These are phyloP conservation scores for Albizia julibrissin DNA, from an alignment of 306 rosid genomes.

Conservation along the genomic window DNA sequence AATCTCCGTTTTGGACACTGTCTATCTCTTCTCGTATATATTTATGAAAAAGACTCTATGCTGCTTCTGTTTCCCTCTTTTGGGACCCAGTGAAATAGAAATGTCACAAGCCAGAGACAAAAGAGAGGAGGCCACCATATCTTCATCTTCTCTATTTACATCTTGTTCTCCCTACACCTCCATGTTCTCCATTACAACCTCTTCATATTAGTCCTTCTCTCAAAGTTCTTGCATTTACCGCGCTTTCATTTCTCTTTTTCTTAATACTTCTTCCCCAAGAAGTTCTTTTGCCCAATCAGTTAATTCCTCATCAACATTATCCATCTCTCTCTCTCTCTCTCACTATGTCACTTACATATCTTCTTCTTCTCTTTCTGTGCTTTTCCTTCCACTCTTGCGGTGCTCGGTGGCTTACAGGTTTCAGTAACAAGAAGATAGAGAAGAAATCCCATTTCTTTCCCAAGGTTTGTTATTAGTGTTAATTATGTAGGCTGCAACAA, in stretches of 20 bases:
- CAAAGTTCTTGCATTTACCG: constrained; percentile 48
- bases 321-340: neutral
- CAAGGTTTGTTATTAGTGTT: constrained; percentile 34
- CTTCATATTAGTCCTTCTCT: constrained; percentile 15
- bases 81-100: constrained; percentile 47
- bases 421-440: constrained; percentile 17
- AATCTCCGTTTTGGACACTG: constrained; percentile 23
- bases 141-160: constrained; percentile 36
- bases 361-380: constrained; percentile 47
- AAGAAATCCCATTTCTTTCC: constrained; percentile 29
- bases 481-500: neutral
- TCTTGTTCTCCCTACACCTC: constrained; percentile 44
- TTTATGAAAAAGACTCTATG: constrained; percentile 7
- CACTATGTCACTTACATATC: constrained; percentile 45
- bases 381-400: constrained; percentile 50
- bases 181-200: constrained; percentile 51
- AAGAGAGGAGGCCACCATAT: constrained; percentile 36
- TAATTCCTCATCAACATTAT: neutral
- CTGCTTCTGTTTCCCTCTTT: constrained; percentile 33
- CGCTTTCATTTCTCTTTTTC: constrained; percentile 28
- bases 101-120: constrained; percentile 37
- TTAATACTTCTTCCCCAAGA: constrained; percentile 23
- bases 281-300: neutral
- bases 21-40: constrained; percentile 26
- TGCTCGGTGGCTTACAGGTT: constrained; percentile 36